These are phyloP conservation scores for Saccharomyces hybrid DNA, from an alignment of 1,139 yeast species.

Conservation along the genomic window DNA sequence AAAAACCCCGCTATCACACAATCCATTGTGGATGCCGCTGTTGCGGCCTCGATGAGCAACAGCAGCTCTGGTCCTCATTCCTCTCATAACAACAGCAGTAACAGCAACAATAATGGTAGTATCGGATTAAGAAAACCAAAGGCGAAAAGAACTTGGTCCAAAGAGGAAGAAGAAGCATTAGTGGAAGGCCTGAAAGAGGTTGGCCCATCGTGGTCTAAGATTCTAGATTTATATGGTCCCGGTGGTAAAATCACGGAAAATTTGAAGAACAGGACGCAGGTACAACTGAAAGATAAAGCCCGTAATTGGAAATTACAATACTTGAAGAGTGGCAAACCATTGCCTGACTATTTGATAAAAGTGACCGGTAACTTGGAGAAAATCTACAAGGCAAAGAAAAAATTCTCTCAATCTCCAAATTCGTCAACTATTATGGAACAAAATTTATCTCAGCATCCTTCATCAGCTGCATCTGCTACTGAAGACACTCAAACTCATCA, in stretches of 20 bases:
- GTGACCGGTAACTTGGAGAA: conserved; percentile 84
- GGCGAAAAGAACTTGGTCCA: conserved; percentile 62
- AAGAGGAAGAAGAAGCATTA: conserved; percentile 81
- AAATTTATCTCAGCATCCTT: neutral
- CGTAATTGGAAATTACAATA: conserved; percentile 88
- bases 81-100: neutral
- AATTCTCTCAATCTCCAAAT: conserved; percentile 10
- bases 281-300: conserved; percentile 91
- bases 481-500: neutral
- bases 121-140: conserved; percentile 17
- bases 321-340: conserved; percentile 58
- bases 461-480: neutral
- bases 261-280: conserved; percentile 78
- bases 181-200: conserved; percentile 67
- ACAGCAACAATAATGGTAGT: conserved; percentile 1
- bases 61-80: conserved; percentile 2
- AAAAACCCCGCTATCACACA: neutral
- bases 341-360: conserved; percentile 69
- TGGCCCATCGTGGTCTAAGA: conserved; percentile 93
- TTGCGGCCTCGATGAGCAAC: conserved; percentile 12
- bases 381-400: conserved; percentile 35
- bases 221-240: conserved; percentile 79
- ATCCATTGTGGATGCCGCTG: conserved; percentile 20
- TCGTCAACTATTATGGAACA: neutral
- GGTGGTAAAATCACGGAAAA: conserved; percentile 85